Evolutionary conservation across 768 basidiomycete species (phyloP).

Genomic region (Russula vinacea): DNA sequence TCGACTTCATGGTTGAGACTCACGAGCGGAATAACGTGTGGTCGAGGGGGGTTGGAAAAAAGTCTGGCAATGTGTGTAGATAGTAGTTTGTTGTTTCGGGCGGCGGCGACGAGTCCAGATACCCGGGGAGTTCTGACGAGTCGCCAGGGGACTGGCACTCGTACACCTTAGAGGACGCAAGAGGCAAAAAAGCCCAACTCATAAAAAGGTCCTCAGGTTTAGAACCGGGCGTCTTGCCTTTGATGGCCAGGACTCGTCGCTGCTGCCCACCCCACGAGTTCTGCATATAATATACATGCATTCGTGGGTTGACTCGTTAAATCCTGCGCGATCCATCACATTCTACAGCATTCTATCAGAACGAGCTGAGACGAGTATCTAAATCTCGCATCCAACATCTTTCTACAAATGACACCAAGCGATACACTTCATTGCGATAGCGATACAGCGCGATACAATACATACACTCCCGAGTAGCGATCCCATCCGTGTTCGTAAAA

Average conservation of each 20-base stretch:
- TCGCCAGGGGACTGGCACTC: conserved; percentile 22
- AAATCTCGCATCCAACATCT: no score
- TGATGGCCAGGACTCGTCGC: conserved; percentile 19
- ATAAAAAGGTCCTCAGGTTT: conserved; percentile 22
- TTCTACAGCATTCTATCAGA: no score
- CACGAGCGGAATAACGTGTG: not conserved
- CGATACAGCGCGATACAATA: no score
- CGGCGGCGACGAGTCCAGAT: conserved; percentile 16
- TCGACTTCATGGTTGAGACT: no score
- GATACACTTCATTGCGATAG: no score
- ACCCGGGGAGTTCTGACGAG: conserved; percentile 26
- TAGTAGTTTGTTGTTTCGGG: not conserved
- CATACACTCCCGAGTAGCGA: no score
- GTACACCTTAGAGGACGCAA: conserved; percentile 21
- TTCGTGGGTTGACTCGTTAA: conserved; percentile 13
- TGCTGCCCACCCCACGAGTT: conserved; percentile 18
- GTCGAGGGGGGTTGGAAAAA: conserved; percentile 7
- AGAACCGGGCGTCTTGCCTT: conserved; percentile 24
- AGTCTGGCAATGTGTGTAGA: not conserved
- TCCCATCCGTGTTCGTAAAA: no score
- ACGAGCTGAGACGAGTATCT: no score
- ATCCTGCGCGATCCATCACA: not conserved
- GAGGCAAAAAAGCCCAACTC: conserved; percentile 14
- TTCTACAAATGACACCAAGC: no score
- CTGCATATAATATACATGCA: no score